phyloP scores from a whole-genome alignment of 164 flowering plant species.

The Echeveria elegans region DNA sequence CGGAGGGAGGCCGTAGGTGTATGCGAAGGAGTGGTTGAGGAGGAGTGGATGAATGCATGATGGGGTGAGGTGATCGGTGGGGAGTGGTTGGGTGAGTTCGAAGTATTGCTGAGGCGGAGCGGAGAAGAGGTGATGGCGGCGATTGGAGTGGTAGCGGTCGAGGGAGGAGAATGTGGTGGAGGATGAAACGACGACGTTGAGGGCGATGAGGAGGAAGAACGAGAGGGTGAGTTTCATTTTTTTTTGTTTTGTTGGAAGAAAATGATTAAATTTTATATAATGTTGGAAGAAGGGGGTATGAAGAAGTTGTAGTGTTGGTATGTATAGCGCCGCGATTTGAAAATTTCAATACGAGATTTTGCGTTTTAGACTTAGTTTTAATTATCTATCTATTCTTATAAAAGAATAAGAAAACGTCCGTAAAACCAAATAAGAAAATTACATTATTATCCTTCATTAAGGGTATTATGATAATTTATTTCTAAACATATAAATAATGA shows the following conservation, averaged over 20 bases:
- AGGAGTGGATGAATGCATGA: slow-evolving; percentile 33
- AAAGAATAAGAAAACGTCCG: too few species aligned
- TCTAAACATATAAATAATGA: too few species aligned
- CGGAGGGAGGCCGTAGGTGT: slow-evolving; percentile 57
- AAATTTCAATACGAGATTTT: too few species aligned
- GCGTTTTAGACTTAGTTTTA: too few species aligned
- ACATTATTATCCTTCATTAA: too few species aligned
- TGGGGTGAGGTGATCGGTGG: slow-evolving; percentile 30
- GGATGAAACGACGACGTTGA: background rate
- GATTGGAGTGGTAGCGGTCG: slow-evolving; percentile 1
- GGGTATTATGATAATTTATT: too few species aligned
- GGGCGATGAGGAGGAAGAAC: background rate
- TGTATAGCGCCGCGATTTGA: too few species aligned
- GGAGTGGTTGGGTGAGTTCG: slow-evolving; percentile 41
- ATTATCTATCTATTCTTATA: too few species aligned
- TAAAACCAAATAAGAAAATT: too few species aligned
- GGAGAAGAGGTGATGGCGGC: background rate
- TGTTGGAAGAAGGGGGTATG: background rate
- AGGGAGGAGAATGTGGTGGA: background rate
- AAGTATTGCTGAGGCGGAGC: slow-evolving; percentile 16
- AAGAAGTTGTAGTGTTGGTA: too few species aligned
- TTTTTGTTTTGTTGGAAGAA: too few species aligned
- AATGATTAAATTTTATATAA: background rate
- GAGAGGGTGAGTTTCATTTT: background rate
- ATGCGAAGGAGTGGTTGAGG: slow-evolving; percentile 48